These are phyloP conservation scores for Oxyria digyna DNA, from an alignment of 148 eudicot species.

Conservation along the genomic window DNA sequence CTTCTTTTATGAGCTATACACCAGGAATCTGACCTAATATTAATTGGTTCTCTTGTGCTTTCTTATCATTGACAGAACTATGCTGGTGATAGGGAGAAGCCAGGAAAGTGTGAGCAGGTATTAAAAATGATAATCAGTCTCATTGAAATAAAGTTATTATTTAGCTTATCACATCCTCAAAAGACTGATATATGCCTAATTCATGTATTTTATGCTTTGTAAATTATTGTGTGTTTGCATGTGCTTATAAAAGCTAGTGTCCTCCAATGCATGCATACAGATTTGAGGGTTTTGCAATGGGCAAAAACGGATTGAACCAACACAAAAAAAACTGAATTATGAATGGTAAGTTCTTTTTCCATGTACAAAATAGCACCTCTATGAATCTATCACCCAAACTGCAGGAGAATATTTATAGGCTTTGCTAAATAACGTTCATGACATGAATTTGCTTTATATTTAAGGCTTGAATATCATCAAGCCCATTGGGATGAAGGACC, in stretches of 20 bases:
- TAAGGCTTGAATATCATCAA: too few species aligned
- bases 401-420: too few species aligned
- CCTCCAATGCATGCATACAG: not conserved
- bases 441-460: too few species aligned
- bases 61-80: conserved; percentile 34
- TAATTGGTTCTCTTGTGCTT: not conserved
- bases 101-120: conserved; percentile 98
- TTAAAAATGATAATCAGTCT: conserved; percentile 13
- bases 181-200: not conserved
- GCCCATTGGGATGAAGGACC: too few species aligned
- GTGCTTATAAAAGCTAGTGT: not conserved
- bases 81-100: conserved; percentile 66
- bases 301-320: too few species aligned
- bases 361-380: too few species aligned
- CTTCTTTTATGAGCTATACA: not conserved
- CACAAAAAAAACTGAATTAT: too few species aligned
- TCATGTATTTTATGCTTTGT: not conserved
- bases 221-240: not conserved
- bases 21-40: not conserved
- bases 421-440: too few species aligned
- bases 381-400: too few species aligned
- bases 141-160: not conserved
- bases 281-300: too few species aligned
- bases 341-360: too few species aligned
- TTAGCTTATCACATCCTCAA: not conserved